phyloP scores from a whole-genome alignment of 257 asterid genomes.

The Solanum tacnaense region DNA sequence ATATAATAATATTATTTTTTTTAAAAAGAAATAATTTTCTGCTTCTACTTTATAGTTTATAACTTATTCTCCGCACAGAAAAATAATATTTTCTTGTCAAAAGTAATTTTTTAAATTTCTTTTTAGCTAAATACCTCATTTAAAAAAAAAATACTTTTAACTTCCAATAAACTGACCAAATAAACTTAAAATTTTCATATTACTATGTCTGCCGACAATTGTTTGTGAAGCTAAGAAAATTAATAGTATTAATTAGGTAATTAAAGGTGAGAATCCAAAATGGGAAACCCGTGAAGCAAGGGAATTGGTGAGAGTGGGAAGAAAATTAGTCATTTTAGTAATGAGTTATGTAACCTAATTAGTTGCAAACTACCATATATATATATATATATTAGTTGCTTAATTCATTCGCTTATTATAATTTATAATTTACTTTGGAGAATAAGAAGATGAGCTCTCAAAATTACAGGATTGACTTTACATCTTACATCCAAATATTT shows the following conservation, averaged over 20 bases:
- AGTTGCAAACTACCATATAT: neutral
- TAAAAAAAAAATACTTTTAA: neutral
- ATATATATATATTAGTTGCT: neutral
- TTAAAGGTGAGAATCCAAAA: neutral
- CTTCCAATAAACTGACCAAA: neutral
- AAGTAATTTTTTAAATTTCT: neutral
- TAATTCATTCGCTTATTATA: neutral
- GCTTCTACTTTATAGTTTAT: neutral
- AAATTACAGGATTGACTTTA: neutral
- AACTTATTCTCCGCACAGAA: neutral
- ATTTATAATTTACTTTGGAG: neutral
- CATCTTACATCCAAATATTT: neutral
- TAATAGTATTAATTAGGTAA: neutral
- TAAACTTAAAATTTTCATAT: neutral
- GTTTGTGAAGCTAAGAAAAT: neutral
- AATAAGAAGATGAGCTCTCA: neutral
- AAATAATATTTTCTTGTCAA: neutral
- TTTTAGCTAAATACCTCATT: neutral
- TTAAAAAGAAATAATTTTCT: neutral
- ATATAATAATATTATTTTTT: neutral
- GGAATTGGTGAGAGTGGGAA: neutral
- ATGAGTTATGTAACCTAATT: neutral
- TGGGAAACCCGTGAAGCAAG: slow-evolving; percentile 1
- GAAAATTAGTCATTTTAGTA: neutral
- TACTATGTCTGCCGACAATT: neutral